These are phyloP conservation scores for Teratosphaeria gauchensis DNA, from an alignment of 2,329 filamentous ascomycete species.

Conservation along the genomic window DNA sequence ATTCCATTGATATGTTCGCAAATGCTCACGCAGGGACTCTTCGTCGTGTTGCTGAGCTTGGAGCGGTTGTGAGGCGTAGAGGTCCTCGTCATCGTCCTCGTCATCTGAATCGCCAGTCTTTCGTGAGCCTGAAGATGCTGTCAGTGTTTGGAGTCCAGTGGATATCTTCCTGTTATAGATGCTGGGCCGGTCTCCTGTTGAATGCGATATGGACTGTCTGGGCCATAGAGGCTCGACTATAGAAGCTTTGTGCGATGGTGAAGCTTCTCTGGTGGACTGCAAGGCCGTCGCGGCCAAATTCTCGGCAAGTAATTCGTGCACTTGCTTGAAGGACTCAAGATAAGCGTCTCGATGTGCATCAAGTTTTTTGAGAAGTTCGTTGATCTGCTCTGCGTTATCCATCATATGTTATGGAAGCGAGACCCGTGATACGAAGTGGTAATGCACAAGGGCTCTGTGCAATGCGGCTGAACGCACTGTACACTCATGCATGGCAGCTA, in stretches of 20 bases:
- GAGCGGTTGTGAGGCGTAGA: constrained; percentile 33
- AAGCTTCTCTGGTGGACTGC: neutral
- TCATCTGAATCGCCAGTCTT: constrained; percentile 24
- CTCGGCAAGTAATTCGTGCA: constrained; percentile 11
- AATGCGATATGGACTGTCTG: constrained; percentile 3
- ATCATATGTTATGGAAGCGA: neutral
- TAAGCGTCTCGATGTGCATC: constrained; percentile 15
- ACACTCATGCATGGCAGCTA: too few species aligned
- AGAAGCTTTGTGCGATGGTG: neutral
- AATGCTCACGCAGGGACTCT: constrained; percentile 36
- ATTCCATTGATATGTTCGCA: constrained; percentile 35
- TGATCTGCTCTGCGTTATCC: constrained; percentile 1
- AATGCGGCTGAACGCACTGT: neutral
- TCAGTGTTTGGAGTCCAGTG: constrained; percentile 5
- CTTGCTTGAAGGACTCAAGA: constrained; percentile 9
- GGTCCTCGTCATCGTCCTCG: constrained; percentile 28
- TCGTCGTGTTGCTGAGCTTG: constrained; percentile 32
- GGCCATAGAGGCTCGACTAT: constrained; percentile 5
- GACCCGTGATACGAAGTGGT: neutral
- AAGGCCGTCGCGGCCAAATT: constrained; percentile 4
- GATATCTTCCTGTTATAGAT: constrained; percentile 7
- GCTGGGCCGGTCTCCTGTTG: neutral
- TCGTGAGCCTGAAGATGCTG: constrained; percentile 10
- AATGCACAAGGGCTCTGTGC: neutral
- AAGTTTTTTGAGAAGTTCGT: constrained; percentile 9